Evolutionary conservation across 495 filamentous ascomycete species (phyloP), one percentile per base, ranked within the genome.

Genomic region (Pseudotulostoma volvatum): DNA sequence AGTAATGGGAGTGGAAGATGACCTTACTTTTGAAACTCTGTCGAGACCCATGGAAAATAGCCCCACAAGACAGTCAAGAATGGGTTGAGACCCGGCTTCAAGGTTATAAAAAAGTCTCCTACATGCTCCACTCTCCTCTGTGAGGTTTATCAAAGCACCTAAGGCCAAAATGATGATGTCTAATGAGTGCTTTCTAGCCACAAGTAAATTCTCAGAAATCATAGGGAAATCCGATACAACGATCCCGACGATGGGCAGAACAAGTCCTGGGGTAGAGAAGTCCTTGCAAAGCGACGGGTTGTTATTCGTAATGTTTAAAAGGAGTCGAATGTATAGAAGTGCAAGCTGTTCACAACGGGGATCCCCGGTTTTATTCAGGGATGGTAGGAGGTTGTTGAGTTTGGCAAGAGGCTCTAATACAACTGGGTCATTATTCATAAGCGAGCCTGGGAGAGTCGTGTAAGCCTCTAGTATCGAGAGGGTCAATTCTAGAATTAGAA

Each of bases 251-350:
- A 87, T 51, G n/a, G 62, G 58, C 31, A 55, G 60, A 17, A 86
- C 55, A 36, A 82, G 51, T 1, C 64, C 64, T 9, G 66, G 55
- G 8, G 60, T 67, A 7, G 76, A 70, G 50, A 93, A 81, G 18
- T 65, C 48, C 18, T 74, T 67, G 38, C 81, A 84, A 20, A 81
- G 71, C 9, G 60, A 59, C 1, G 70, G 51, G 40, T 81, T 82
- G 47, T 82, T 83, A 59, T 95, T 94, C 11, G 86, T 90, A 11
- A 88, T 61, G 56, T 95, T 95, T 46, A 95, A 65, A 33, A 77
- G 71, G 18, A 96, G 73, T 39, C 83, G 76, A 34, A 93, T 62
- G 36, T 59, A 64, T 5, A 61, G 49, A 7, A 41, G 43, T 25
- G 51, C 40, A 18, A 61, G 45, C 20, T 48, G 42, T 17, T 46